Base-by-base conservation (phyloP, 129 eudicot genomes). In the Scalesia atractyloides region DNA sequence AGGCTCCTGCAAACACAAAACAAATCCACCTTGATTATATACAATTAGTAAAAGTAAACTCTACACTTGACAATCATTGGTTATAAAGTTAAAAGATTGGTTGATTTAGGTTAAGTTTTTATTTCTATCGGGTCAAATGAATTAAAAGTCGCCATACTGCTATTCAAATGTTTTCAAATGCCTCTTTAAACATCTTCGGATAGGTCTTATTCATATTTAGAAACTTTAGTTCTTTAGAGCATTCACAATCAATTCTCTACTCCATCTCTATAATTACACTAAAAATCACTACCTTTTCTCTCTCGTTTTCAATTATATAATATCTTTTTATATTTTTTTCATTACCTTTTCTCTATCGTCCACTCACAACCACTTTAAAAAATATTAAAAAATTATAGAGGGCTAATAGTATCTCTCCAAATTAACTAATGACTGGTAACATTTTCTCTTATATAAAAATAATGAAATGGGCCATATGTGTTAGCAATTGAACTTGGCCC, bases 1-100 rank as follows among this genome's bases (percentile, higher is more conserved):
- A 46, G 90, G 85, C 73, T 82, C 90, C 90, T 86, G 34, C 34
- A 30, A 30, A 30, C 4, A 72, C 12, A 30, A 49, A 66, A 67
- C 14, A 73, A 43, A 49, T 66, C 0, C 3, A 62, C 5, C 0
- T 49, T 39, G 43, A 37, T 60, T 43, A 34, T 51, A 9, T 7
- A 41, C 11, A 7, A 41, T 0, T 39, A 30, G 19, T 41, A 9
- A 50, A 52, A 26, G 12, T 16, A 66, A 66, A 75, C 37, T 39
- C 36, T 36, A 30, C 33, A 13, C 62, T 52, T 69, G 30, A 52
- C 19, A 53, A 53, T 51, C 18, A 13, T 11, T 3, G 34, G 20
- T 18, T 34, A 24, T 34, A 69, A 16, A 52, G 34, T 69, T 14
- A 13, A 49, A 49, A 49, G 54, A 49, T 50, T 2, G 19, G 7